These are phyloP conservation scores for Emericellopsis atlantica DNA, from an alignment of 2,329 filamentous ascomycete species.

Conservation along the genomic window DNA sequence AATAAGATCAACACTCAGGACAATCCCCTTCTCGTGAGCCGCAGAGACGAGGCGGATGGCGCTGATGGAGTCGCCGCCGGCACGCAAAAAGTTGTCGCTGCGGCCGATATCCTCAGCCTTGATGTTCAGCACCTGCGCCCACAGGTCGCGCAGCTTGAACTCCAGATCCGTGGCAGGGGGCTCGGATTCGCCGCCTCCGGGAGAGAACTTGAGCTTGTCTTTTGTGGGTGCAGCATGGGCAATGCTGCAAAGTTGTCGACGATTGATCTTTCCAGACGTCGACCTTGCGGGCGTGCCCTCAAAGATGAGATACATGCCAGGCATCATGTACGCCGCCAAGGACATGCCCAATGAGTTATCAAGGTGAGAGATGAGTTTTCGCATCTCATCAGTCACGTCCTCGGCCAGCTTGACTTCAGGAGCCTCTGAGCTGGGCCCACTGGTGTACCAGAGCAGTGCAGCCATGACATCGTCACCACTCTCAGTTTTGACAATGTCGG, in stretches of 20 bases:
- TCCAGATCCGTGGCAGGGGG: constrained; percentile 19
- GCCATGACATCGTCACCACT: background rate
- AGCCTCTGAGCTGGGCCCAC: background rate
- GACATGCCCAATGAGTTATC: background rate
- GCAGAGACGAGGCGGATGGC: constrained; percentile 30
- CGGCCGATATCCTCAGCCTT: constrained; percentile 13
- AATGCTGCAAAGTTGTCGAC: constrained; percentile 9
- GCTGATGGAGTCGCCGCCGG: constrained; percentile 31
- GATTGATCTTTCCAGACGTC: constrained; percentile 16
- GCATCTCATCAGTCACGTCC: background rate
- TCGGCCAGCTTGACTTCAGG: background rate
- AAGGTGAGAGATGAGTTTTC: background rate
- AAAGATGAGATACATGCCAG: constrained; percentile 14
- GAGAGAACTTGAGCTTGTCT: constrained; percentile 2
- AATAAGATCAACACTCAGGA: constrained; percentile 24
- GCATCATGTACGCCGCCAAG: constrained; percentile 18
- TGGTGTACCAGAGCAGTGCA: background rate
- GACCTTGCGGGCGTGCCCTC: constrained; percentile 10
- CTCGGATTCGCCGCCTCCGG: too few species aligned
- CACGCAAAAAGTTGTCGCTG: constrained; percentile 24
- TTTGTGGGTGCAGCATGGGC: constrained; percentile 8
- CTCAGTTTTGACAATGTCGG: background rate
- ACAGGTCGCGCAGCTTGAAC: constrained; percentile 16
- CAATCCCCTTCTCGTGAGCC: constrained; percentile 18
- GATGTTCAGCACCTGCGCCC: constrained; percentile 17